Base-by-base conservation (phyloP, 768 basidiomycete species). In the Suillus sp. region DNA sequence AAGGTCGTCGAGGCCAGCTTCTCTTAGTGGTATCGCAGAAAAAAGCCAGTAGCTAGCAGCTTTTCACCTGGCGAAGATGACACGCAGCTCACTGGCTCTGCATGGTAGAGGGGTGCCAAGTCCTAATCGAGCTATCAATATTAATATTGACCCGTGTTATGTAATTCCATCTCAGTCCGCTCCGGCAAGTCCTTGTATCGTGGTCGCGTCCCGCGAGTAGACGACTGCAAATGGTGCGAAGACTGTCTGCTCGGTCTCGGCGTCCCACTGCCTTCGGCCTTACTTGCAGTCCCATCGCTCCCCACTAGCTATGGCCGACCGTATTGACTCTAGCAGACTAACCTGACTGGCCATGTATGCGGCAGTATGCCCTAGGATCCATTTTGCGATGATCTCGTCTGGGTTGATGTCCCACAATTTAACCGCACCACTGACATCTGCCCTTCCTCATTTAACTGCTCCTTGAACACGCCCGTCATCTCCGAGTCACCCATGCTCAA, bases 221-320 rank as follows among this genome's bases (percentile, higher is more conserved):
- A 48, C 8, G 8, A 48, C 16, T 45, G 6, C 6, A 25, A 13
- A 48, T 14, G 6, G 11, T 47, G 22, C 13, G 22, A 47, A 13
- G 22, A 48, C 16, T 91, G 9, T 51, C 4, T 18, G 9, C 5
- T 27, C 50, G 9, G 9, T 51, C 27, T 51, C 27, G 9, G 18
- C 27, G 4, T 51, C 3, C 50, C 10, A 30, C 9, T 48, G 22
- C 47, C 32, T n/a, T n/a, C n/a, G n/a, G n/a, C n/a, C n/a, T n/a
- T n/a, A n/a, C 45, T 47, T 45, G 45, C 45, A 22, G n/a, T 22
- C 45, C 11, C 11, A 22, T 48, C 47, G 47, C 25, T 14, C 6
- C 7, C 13, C 7, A 27, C 6, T 48, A 14, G n/a, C n/a, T n/a
- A n/a, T n/a, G n/a, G 47, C 14, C 14, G 47, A 16, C 14, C 22